A percentile compares a stretch with the other conserved stretches of the same genome.
phyloP scores from a whole-genome alignment of 352 stramenopile genomes.

The Phytophthora aleatoria region DNA sequence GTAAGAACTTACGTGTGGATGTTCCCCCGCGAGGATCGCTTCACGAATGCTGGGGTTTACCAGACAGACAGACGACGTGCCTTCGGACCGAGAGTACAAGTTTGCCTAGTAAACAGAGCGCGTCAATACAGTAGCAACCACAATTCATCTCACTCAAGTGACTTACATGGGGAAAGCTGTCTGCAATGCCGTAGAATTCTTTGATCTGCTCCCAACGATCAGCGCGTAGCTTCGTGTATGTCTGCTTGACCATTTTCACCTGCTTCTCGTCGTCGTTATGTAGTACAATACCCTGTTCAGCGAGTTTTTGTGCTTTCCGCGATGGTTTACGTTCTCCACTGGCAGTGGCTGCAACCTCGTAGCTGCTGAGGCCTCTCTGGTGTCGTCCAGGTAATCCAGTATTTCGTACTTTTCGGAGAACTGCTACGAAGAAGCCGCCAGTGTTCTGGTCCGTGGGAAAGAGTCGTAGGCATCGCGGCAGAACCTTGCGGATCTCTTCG shows the following conservation, averaged over 20 bases:
- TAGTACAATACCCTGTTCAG: conserved; percentile 1
- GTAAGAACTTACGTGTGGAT: conserved; percentile 40
- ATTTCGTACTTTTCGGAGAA: conserved; percentile 84
- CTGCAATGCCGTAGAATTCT: conserved; percentile 67
- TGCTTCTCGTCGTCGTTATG: conserved; percentile 11
- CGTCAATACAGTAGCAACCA: not conserved
- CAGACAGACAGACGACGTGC: conserved; percentile 66
- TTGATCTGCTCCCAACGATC: conserved; percentile 66
- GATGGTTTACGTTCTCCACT: conserved; percentile 25
- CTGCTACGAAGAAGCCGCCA: conserved; percentile 97
- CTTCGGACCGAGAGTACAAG: conserved; percentile 68
- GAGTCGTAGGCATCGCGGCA: conserved; percentile 77
- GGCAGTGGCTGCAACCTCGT: conserved; percentile 44
- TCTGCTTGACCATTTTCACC: conserved; percentile 35
- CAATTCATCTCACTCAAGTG: not conserved
- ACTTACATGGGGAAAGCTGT: conserved; percentile 60
- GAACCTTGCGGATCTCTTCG: conserved; percentile 53
- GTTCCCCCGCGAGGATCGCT: conserved; percentile 59
- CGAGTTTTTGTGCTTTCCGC: conserved; percentile 18
- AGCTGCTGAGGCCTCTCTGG: conserved; percentile 50
- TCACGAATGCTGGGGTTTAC: conserved; percentile 58
- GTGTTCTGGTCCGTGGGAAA: conserved; percentile 98
- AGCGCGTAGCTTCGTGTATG: conserved; percentile 53
- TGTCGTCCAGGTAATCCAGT: conserved; percentile 34
- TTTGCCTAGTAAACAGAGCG: conserved; percentile 42